Percentiles rank a stretch among this genome's conserved stretches.
Evolutionary conservation across 2,329 filamentous ascomycete genomes (phyloP).

Genomic region (Hypoxylon sp.): DNA sequence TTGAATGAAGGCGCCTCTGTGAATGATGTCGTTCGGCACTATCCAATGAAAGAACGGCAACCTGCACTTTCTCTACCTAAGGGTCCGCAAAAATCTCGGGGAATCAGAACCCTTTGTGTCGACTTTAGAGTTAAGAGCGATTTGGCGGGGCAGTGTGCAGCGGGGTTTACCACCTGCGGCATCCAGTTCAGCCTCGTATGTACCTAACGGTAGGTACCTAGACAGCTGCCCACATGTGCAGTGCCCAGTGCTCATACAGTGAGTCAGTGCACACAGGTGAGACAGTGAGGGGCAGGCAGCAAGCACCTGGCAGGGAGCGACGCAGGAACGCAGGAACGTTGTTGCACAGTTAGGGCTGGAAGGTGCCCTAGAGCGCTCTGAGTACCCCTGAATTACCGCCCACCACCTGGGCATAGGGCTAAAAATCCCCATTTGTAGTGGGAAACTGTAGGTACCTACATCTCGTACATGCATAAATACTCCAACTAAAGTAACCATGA

Average conservation of each 20-base stretch:
- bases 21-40: slow-evolving; percentile 44
- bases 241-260: slow-evolving; percentile 11
- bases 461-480: slow-evolving; percentile 3
- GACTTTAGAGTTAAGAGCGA: slow-evolving; percentile 2
- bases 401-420: not conserved
- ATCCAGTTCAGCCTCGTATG: slow-evolving; percentile 35
- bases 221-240: too few relatives aligned
- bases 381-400: slow-evolving; percentile 13
- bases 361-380: slow-evolving; percentile 18
- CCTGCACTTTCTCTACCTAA: slow-evolving; percentile 25
- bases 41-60: slow-evolving; percentile 37
- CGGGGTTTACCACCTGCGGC: slow-evolving; percentile 12
- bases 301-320: not conserved
- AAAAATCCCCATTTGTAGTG: not conserved
- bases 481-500: not conserved
- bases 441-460: slow-evolving; percentile 12
- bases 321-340: slow-evolving; percentile 23
- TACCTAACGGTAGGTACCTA: not conserved
- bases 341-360: slow-evolving; percentile 36
- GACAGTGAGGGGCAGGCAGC: slow-evolving; percentile 11
- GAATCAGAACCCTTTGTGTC: slow-evolving; percentile 33
- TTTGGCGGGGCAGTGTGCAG: slow-evolving; percentile 31
- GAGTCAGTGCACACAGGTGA: slow-evolving; percentile 11
- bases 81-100: slow-evolving; percentile 45
- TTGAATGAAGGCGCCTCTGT: slow-evolving; percentile 29